A percentile compares a stretch with the other conserved stretches of the same genome.
Evolutionary conservation across 164 flowering plant species (phyloP).

Genomic region (Umbellularia californica): DNA sequence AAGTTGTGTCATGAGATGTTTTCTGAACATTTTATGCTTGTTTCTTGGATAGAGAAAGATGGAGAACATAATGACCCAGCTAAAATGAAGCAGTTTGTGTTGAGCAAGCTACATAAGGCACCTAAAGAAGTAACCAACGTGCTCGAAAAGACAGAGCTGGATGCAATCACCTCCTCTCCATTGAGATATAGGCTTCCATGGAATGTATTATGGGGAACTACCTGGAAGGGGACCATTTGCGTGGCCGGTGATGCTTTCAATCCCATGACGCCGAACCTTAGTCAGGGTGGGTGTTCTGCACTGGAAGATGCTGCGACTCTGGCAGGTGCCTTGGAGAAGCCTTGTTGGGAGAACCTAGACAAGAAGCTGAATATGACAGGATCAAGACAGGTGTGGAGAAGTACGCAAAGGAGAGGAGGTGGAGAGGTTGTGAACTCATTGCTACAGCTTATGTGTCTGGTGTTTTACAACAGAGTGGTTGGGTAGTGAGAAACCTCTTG

Average conservation of each 20-base stretch:
- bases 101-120: conserved; percentile 27
- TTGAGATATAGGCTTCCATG: conserved; percentile 35
- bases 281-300: conserved; percentile 14
- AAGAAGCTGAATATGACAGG: conserved; percentile 38
- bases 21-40: neutral
- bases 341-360: conserved; percentile 11
- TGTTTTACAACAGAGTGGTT: conserved; percentile 7
- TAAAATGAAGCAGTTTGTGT: conserved; percentile 36
- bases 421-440: conserved; percentile 13
- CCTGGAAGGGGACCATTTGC: conserved; percentile 33
- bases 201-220: conserved; percentile 34
- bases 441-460: conserved; percentile 16
- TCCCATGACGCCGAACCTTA: conserved; percentile 47
- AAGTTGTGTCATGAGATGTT: neutral
- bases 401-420: conserved; percentile 16
- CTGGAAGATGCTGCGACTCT: conserved; percentile 9
- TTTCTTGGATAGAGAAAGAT: conserved; percentile 20
- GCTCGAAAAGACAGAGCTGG: conserved; percentile 22
- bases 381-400: conserved; percentile 12
- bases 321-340: conserved; percentile 18
- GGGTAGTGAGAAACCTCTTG: conserved; percentile 9
- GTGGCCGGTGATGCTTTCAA: conserved; percentile 56
- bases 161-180: conserved; percentile 20
- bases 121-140: conserved; percentile 21
- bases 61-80: conserved; percentile 23